Conservation (phyloP, 129 eudicot species). For the Flaveria linearis region DNA sequence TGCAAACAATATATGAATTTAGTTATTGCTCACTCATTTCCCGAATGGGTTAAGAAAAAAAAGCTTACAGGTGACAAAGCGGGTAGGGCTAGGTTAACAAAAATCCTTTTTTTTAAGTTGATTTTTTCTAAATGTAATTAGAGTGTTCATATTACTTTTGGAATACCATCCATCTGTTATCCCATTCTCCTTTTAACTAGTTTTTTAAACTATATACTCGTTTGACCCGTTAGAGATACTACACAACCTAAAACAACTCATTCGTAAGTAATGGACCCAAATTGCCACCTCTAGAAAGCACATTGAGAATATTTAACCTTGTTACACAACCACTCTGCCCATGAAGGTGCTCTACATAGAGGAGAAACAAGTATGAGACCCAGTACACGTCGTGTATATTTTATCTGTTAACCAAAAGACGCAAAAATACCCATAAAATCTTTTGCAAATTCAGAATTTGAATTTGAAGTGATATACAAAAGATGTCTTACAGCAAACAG, state of each 20-base stretch:
- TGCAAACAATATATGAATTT: slow-evolving; percentile 33
- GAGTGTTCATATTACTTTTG: neutral
- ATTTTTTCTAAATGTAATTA: neutral
- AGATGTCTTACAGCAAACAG: slow-evolving; percentile 75
- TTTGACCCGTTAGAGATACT: too few relatives aligned
- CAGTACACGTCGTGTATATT: slow-evolving; percentile 65
- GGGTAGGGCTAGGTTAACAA: neutral
- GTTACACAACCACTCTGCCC: slow-evolving; percentile 95
- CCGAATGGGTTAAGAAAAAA: neutral
- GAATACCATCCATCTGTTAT: neutral
- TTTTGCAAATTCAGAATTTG: slow-evolving; percentile 1
- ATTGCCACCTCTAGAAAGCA: slow-evolving; percentile 12
- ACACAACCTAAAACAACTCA: neutral
- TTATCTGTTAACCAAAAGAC: slow-evolving; percentile 48
- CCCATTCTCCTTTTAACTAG: neutral
- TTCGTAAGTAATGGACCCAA: neutral
- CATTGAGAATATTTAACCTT: slow-evolving; percentile 52
- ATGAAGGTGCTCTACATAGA: slow-evolving; percentile 82
- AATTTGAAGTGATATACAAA: neutral
- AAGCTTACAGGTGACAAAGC: neutral
- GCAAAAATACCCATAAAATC: slow-evolving; percentile 19
- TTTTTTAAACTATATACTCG: too few relatives aligned
- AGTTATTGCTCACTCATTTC: slow-evolving; percentile 8
- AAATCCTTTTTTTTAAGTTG: neutral
- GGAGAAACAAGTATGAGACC: slow-evolving; percentile 95